Evolutionary conservation across 2,329 filamentous ascomycete species (phyloP).

Genomic region (Herpotrichia juniperi): DNA sequence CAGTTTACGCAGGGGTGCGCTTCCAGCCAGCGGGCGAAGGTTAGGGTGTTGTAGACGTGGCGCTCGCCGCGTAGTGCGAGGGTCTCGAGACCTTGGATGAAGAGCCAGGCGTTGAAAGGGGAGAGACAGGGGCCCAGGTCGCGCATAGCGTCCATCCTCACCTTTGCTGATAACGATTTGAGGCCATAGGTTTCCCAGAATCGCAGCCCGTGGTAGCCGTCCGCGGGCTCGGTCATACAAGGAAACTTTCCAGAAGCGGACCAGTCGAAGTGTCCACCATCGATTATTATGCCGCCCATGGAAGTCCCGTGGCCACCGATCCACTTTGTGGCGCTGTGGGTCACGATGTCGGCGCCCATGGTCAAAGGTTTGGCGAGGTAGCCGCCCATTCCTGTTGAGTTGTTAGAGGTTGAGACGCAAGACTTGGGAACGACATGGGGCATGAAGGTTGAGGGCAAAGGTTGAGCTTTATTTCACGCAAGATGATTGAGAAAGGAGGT

Average conservation of each 20-base stretch:
- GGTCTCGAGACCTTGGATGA: constrained; percentile 31
- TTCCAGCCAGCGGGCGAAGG: constrained; percentile 28
- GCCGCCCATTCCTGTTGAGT: too few relatives aligned
- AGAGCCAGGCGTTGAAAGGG: constrained; percentile 29
- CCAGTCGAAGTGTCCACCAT: constrained; percentile 36
- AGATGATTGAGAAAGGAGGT: too few relatives aligned
- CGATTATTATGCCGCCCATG: constrained; percentile 34
- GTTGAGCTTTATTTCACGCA: too few relatives aligned
- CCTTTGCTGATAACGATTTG: constrained; percentile 21
- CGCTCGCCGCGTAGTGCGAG: constrained; percentile 27
- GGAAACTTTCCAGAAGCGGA: constrained; percentile 25
- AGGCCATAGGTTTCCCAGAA: constrained; percentile 31
- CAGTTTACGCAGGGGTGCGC: constrained; percentile 25
- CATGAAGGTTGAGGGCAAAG: too few relatives aligned
- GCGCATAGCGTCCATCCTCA: constrained; percentile 32
- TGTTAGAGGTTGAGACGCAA: too few relatives aligned
- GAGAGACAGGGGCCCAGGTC: constrained; percentile 29
- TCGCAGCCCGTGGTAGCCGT: constrained; percentile 30
- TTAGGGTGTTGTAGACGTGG: constrained; percentile 27
- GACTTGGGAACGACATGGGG: too few relatives aligned
- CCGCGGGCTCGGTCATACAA: constrained; percentile 25
- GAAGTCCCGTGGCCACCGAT: constrained; percentile 36
- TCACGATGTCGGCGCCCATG: constrained; percentile 33
- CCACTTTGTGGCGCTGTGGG: constrained; percentile 36
- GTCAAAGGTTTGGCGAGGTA: constrained; percentile 25